Evolutionary conservation across 257 asterid species (phyloP).

Genomic region (Pogostemon cablin): DNA sequence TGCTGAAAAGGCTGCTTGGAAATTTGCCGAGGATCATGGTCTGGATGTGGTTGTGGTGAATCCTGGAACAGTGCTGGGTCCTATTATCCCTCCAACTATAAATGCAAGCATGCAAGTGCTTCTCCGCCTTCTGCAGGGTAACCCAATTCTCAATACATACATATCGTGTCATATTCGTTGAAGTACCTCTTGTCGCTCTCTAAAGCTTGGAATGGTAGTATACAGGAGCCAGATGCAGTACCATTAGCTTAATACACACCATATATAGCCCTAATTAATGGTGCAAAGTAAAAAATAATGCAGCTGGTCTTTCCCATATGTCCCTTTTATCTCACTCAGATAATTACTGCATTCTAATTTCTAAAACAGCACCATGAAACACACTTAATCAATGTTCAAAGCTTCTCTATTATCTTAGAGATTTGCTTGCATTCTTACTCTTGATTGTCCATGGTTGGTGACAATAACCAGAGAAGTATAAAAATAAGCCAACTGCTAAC

Average conservation of each 20-base stretch:
- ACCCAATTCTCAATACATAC: constrained; percentile 17
- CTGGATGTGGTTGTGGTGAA: constrained; percentile 82
- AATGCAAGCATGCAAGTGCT: constrained; percentile 81
- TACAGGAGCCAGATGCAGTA: no score
- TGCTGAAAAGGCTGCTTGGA: constrained; percentile 97
- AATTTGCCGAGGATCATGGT: constrained; percentile 71
- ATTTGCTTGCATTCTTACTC: not conserved
- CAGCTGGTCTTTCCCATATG: no score
- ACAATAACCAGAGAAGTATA: no score
- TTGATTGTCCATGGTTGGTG: no score
- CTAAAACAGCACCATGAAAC: not conserved
- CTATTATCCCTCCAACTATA: constrained; percentile 64
- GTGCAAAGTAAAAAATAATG: no score
- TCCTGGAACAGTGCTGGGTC: constrained; percentile 92
- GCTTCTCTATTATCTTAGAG: no score
- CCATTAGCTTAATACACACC: not conserved
- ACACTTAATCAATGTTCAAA: not conserved
- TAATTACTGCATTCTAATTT: not conserved
- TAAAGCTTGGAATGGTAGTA: not conserved
- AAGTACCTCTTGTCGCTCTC: not conserved
- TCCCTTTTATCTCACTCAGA: not conserved
- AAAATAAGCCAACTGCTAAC: no score
- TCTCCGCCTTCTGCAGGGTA: constrained; percentile 88
- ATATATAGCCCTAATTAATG: not conserved
- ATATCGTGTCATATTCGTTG: not conserved